Conservation (phyloP, 805 yeast species). For the Kodamaea fukazawae region DNA sequence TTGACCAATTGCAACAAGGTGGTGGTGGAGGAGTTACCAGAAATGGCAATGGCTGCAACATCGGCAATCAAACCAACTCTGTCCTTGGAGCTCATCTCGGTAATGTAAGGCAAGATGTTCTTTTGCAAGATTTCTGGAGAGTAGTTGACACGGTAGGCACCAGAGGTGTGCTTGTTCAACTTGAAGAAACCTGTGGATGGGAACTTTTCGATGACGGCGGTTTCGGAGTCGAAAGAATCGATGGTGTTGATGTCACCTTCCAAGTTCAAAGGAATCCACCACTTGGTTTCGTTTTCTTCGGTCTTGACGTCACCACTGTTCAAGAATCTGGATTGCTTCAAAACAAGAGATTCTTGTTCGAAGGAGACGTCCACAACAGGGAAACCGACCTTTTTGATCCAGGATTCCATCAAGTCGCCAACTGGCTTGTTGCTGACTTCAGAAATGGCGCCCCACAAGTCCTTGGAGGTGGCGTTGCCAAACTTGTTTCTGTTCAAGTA, state of each 20-base stretch:
- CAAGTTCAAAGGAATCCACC: conserved; percentile 58
- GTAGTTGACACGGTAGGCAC: conserved; percentile 55
- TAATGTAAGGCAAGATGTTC: conserved; percentile 39
- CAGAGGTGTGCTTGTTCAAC: conserved; percentile 49
- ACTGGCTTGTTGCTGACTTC: conserved; percentile 64
- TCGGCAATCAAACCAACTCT: conserved; percentile 57
- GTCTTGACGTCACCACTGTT: conserved; percentile 57
- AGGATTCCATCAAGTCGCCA: conserved; percentile 55
- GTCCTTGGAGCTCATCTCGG: conserved; percentile 43
- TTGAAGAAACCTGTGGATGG: conserved; percentile 35
- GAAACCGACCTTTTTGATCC: conserved; percentile 75
- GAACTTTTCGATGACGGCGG: conserved; percentile 20
- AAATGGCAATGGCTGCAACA: conserved; percentile 45
- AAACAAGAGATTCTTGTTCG: conserved; percentile 32
- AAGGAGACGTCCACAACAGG: conserved; percentile 58
- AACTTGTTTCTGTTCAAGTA: conserved; percentile 63
- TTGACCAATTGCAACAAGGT: conserved; percentile 45
- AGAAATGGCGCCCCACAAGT: conserved; percentile 66
- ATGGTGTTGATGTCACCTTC: conserved; percentile 19
- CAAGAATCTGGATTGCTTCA: conserved; percentile 61
- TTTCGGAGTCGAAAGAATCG: conserved; percentile 25
- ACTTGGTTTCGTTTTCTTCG: conserved; percentile 53
- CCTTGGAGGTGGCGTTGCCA: conserved; percentile 70
- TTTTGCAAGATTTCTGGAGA: conserved; percentile 39
- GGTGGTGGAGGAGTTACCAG: conserved; percentile 42